Base-by-base conservation (phyloP, 768 basidiomycete genomes). In the Hortiboletus flavorubellus region DNA sequence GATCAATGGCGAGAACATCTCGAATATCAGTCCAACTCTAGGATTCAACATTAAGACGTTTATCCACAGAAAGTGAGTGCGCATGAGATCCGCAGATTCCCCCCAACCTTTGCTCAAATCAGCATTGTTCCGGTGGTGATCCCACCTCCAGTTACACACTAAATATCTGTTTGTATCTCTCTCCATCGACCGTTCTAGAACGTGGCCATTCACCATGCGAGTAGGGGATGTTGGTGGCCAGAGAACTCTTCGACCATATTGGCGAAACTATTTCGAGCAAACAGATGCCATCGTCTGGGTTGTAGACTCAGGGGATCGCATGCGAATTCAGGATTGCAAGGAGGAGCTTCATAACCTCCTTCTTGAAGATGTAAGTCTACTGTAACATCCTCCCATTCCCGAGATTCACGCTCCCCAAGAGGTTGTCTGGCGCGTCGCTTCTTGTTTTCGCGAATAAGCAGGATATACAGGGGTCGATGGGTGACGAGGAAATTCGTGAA, bases 21-120 rank as follows among this genome's bases (percentile, higher is more conserved):
- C 79, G 64, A 81, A 79, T 49, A 85, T 98, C 52, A 92, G 89
- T 65, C 97, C 97, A 2, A 98, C 97, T 10, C 77, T 99, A 14
- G 97, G 97, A 11, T 99, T 99, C 80, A 97, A 98, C 71, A 99
- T 98, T 79, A 96, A 95, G 78, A 97, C 96, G 7, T 93, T 98
- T 64, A 77, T 85, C 29, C 90, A 97, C 71, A 82, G 87, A 73
- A 89, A 89, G 93, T 98, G 72, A 72, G 82, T 68, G 38, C 50
- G 45, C 54, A 59, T 60, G 35, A 15, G 60, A 63, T 60, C 51
- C 62, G 51, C 59, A 23, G 47, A 43, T 71, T 46, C 40, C 48
- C 43, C 34, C 39, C 38, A 26, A 54, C 59, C 46, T 44, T 49
- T 59, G 50, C 61, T 59, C 55, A 59, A 61, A 61, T 51, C 34